Base-by-base conservation (phyloP, 768 basidiomycete species). In the Phylloporus scabripes region DNA sequence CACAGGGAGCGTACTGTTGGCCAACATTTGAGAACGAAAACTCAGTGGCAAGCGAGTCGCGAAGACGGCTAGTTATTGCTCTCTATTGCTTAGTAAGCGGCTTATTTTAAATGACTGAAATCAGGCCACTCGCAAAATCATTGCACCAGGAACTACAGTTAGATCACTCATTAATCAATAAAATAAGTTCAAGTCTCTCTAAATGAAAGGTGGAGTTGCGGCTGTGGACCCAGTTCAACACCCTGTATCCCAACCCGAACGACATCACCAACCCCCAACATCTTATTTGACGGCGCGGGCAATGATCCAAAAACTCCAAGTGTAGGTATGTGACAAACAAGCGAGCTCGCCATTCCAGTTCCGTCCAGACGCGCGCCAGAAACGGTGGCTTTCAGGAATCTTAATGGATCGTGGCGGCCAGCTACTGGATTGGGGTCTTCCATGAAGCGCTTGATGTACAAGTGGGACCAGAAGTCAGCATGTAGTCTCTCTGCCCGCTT, bases 381-480 rank as follows among this genome's bases (percentile, higher is more conserved):
- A 37, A 60, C n/a, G n/a, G 42, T 56, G 15, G 59, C 72, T 10
- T 46, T 57, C 42, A 73, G 50, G 28, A 39, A 53, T 37, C 51
- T 54, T 40, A 71, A 41, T 7, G 69, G 65, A 51, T 70, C 57
- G 15, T 58, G 44, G 28, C 51, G 60, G 33, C 37, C 61, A 7
- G n/a, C 32, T 11, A 39, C 37, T 24, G 46, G 50, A 41, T 53
- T 44, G 8, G 58, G 64, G 43, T 63, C 52, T 39, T 65, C 61
- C 45, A 69, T 58, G 60, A 69, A 70, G 17, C 76, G 65, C 45
- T 69, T 59, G 48, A 80, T 50, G 52, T 61, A 76, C 49, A 61
- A 44, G 42, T 69, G 50, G 14, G 68, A 64, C 78, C 79, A 80
- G 56, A 69, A 72, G 39, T 45, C 52, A 20, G 64, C 36, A 46